Evolutionary conservation across 2,329 filamentous ascomycete genomes (phyloP).

Genomic region (Emydomyces testavorans): DNA sequence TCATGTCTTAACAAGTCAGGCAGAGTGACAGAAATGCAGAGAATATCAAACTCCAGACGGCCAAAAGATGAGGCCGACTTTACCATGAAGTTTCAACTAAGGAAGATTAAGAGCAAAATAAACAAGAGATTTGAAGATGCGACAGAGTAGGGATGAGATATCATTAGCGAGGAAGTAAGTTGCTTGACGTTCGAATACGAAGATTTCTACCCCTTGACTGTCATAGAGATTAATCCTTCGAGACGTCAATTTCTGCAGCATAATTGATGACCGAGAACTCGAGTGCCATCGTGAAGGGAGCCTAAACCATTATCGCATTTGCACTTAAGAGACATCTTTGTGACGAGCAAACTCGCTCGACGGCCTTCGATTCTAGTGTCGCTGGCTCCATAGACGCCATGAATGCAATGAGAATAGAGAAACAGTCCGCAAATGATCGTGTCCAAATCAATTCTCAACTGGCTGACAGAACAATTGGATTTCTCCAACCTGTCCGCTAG

Average conservation of each 20-base stretch:
- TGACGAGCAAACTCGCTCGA: background rate
- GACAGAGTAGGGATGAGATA: background rate
- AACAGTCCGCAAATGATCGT: background rate
- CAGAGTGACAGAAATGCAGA: background rate
- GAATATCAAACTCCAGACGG: background rate
- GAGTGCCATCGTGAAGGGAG: background rate
- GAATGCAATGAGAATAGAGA: constrained; percentile 1
- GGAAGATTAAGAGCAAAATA: background rate
- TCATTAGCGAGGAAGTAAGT: background rate
- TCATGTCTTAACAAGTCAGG: constrained; percentile 1
- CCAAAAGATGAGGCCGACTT: background rate
- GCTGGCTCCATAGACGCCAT: constrained; percentile 6
- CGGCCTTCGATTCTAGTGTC: background rate
- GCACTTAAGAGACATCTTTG: background rate
- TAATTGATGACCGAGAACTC: no score
- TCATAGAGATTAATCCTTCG: background rate
- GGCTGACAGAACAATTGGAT: constrained; percentile 74
- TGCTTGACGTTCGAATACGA: background rate
- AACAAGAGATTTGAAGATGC: background rate
- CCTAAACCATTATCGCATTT: background rate
- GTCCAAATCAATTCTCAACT: constrained; percentile 24
- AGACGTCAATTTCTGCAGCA: no score
- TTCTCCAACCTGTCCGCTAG: constrained; percentile 64
- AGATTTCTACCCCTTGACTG: background rate
- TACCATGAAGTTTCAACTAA: background rate